phyloP scores from a whole-genome alignment of 352 stramenopile genomes.

The Peronospora farinosa region DNA sequence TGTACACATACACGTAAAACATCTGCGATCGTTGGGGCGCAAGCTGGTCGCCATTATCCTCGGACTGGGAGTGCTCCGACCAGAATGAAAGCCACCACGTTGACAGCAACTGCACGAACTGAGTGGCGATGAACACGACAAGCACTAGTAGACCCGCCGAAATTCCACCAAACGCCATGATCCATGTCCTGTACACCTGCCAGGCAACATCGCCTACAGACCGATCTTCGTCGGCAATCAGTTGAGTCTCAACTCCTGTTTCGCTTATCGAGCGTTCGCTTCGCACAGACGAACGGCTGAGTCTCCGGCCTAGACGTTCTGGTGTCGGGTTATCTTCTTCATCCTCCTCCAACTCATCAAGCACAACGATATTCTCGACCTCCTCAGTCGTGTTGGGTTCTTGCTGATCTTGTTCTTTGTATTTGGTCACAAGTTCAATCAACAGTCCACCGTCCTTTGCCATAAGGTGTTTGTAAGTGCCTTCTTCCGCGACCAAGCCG shows the following conservation, averaged over 20 bases:
- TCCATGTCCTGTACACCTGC: conserved; percentile 65
- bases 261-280: conserved; percentile 40
- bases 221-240: conserved; percentile 71
- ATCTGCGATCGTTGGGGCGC: conserved; percentile 40
- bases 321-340: conserved; percentile 35
- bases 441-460: conserved; percentile 50
- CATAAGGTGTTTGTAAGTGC: conserved; percentile 74
- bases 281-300: conserved; percentile 35
- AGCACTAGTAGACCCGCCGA: conserved; percentile 39
- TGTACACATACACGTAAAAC: conserved; percentile 84
- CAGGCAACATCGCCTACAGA: conserved; percentile 63
- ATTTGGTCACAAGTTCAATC: conserved; percentile 42
- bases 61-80: conserved; percentile 29
- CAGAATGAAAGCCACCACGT: conserved; percentile 56
- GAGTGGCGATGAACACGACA: conserved; percentile 37
- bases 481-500: conserved; percentile 54
- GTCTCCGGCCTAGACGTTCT: conserved; percentile 28
- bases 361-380: conserved; percentile 26
- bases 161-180: conserved; percentile 56
- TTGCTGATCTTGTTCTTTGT: conserved; percentile 49
- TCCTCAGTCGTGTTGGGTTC: conserved; percentile 37
- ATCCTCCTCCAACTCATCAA: conserved; percentile 40
- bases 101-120: conserved; percentile 51
- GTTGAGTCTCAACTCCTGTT: conserved; percentile 32
- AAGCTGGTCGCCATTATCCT: conserved; percentile 9